phyloP scores from a whole-genome alignment of 179 eudicot species.

The Actinidia arguta region DNA sequence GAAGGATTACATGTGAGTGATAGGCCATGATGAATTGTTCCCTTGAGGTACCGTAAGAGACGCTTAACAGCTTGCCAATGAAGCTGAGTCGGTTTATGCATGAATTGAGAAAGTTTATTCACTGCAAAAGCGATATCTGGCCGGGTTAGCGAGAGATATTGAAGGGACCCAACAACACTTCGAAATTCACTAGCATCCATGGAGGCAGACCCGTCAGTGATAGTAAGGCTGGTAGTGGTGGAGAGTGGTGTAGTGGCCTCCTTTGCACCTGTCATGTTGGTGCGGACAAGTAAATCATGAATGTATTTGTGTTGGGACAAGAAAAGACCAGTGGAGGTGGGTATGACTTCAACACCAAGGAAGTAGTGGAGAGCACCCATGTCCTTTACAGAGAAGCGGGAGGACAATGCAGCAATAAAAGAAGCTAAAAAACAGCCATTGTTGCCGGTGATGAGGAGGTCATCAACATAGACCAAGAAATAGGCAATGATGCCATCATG shows the following conservation, averaged over 20 bases:
- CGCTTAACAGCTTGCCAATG: neutral
- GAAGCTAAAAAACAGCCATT: neutral
- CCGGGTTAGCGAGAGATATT: neutral
- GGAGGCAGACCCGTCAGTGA: neutral
- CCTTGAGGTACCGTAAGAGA: neutral
- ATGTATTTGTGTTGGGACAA: constrained; percentile 1
- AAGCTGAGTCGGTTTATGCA: neutral
- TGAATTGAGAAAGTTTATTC: neutral
- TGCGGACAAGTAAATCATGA: neutral
- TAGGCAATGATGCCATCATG: neutral
- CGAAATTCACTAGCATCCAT: neutral
- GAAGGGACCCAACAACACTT: neutral
- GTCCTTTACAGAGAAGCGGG: neutral
- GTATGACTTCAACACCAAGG: neutral
- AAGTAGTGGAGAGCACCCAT: neutral
- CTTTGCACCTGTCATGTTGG: neutral
- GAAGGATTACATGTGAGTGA: no score
- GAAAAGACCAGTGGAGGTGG: neutral
- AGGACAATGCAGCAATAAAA: neutral
- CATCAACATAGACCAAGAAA: constrained; percentile 13
- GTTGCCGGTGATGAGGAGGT: neutral
- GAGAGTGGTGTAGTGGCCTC: neutral
- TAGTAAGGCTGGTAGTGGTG: neutral
- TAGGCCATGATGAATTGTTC: neutral
- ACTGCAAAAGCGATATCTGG: neutral